Conservation (phyloP, 2,329 filamentous ascomycete species). For the Parascedosporium putredinis region DNA sequence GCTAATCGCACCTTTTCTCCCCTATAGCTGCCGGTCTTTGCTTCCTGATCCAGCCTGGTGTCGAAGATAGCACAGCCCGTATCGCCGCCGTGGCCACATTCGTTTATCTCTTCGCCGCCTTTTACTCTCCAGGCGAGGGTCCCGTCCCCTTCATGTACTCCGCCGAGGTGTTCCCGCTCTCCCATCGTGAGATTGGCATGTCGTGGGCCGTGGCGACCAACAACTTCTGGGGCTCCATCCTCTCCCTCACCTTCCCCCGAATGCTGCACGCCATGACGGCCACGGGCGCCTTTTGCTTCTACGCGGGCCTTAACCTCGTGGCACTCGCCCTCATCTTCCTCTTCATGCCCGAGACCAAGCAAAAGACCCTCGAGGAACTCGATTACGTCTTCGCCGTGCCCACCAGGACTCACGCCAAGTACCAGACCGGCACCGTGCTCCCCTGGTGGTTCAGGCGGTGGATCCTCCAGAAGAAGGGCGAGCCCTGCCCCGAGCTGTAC, state of each 20-base stretch:
- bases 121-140: conserved; percentile 51
- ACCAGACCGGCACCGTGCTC: conserved; percentile 27
- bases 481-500: conserved; percentile 9
- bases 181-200: conserved; percentile 55
- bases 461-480: conserved; percentile 11
- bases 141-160: conserved; percentile 52
- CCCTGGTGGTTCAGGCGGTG: conserved; percentile 27
- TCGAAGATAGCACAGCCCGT: conserved; percentile 27
- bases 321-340: conserved; percentile 47
- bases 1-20: no score
- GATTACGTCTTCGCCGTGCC: conserved; percentile 37
- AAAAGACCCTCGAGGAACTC: conserved; percentile 39
- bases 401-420: conserved; percentile 26
- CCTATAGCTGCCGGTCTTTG: conserved; percentile 29
- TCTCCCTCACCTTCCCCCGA: conserved; percentile 41
- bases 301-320: conserved; percentile 44
- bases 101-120: conserved; percentile 54
- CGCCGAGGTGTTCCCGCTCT: conserved; percentile 54
- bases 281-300: conserved; percentile 34
- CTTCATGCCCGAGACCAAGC: conserved; percentile 49
- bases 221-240: conserved; percentile 40
- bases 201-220: conserved; percentile 51
- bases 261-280: conserved; percentile 27
- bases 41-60: conserved; percentile 21
- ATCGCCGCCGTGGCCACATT: conserved; percentile 49